phyloP scores from a whole-genome alignment of 768 basidiomycete genomes.

The Postia placenta region DNA sequence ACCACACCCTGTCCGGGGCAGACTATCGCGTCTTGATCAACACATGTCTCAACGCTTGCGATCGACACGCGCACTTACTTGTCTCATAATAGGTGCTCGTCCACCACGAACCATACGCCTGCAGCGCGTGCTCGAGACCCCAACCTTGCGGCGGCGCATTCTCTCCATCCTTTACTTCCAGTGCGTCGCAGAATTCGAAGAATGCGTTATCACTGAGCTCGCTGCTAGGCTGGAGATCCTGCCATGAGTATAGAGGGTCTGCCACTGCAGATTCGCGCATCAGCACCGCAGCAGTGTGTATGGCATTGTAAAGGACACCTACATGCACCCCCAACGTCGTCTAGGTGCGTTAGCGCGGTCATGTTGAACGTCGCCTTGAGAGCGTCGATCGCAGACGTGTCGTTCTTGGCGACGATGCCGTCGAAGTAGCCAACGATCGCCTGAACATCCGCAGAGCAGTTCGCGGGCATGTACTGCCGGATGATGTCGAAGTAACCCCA shows the following conservation, averaged over 20 bases:
- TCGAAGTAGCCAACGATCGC: conserved; percentile 59
- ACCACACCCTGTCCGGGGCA: too few relatives aligned
- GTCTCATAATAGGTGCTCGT: conserved; percentile 19
- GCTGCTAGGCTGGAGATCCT: conserved; percentile 47
- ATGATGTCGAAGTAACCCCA: conserved; percentile 74
- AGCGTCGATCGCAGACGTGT: conserved; percentile 40
- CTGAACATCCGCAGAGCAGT: conserved; percentile 70
- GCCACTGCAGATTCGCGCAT: conserved; percentile 22
- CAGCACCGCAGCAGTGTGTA: too few relatives aligned
- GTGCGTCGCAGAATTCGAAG: conserved; percentile 58
- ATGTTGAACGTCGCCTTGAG: conserved; percentile 59
- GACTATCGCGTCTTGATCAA: too few relatives aligned
- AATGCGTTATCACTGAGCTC: conserved; percentile 43
- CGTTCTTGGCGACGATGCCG: conserved; percentile 38
- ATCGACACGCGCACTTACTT: too few relatives aligned
- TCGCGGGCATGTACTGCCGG: conserved; percentile 57
- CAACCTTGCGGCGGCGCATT: conserved; percentile 47
- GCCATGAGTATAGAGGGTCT: conserved; percentile 64
- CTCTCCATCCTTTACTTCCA: conserved; percentile 55
- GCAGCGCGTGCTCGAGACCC: conserved; percentile 57
- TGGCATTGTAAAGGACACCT: conserved; percentile 39
- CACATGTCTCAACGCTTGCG: too few relatives aligned
- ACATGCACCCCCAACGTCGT: conserved; percentile 60
- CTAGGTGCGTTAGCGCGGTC: conserved; percentile 45
- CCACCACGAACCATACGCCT: conserved; percentile 57